Evolutionary conservation across 768 basidiomycete genomes (phyloP).

Genomic region (Megacollybia marginata): DNA sequence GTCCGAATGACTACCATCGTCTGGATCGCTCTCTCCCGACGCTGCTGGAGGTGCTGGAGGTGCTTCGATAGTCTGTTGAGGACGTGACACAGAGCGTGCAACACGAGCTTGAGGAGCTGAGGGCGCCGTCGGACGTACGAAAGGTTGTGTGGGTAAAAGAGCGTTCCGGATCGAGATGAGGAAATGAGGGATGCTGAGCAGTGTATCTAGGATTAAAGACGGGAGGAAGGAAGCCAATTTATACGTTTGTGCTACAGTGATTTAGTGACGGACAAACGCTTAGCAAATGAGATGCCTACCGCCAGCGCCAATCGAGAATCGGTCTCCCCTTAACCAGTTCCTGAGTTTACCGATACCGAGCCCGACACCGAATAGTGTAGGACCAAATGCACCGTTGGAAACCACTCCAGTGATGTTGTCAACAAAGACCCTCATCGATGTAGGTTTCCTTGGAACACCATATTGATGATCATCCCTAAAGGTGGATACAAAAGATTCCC

Average conservation of each 20-base stretch:
- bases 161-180: conserved; percentile 57
- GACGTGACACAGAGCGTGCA: conserved; percentile 3
- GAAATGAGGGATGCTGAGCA: conserved; percentile 61
- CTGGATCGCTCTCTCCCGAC: conserved; percentile 1
- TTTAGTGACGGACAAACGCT: conserved; percentile 4
- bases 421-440: conserved; percentile 52
- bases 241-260: conserved; percentile 57
- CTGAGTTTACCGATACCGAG: conserved; percentile 39
- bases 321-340: conserved; percentile 57
- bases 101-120: conserved; percentile 16
- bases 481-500: conserved; percentile 21
- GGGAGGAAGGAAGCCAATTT: conserved; percentile 66
- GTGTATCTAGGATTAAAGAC: conserved; percentile 48
- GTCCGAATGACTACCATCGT: conserved; percentile 23
- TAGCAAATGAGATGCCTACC: conserved; percentile 35
- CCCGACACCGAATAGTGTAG: conserved; percentile 35
- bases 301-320: conserved; percentile 73
- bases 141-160: conserved; percentile 46
- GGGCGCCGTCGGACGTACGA: conserved; percentile 25
- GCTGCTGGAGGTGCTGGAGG: neutral
- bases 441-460: conserved; percentile 43
- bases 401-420: conserved; percentile 52
- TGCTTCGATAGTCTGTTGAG: conserved; percentile 1
- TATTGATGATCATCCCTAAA: conserved; percentile 29
- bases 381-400: conserved; percentile 42